These are phyloP conservation scores for Neophaeococcomyces mojaviensis DNA, from an alignment of 2,329 filamentous ascomycete species.

Conservation along the genomic window DNA sequence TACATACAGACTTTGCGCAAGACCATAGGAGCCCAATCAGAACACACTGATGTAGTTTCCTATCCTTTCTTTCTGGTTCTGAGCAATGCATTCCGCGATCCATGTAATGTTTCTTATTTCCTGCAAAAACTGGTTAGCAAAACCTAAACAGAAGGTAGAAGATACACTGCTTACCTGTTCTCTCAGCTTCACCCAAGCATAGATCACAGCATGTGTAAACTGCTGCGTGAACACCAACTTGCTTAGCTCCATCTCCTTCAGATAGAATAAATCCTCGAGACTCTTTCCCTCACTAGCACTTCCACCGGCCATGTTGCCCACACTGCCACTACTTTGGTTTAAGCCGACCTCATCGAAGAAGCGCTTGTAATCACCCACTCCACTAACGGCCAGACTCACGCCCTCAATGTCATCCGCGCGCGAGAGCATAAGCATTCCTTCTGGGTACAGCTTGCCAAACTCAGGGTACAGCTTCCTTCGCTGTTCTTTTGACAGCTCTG, in stretches of 20 bases:
- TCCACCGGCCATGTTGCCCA: slow-evolving; percentile 79
- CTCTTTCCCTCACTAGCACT: slow-evolving; percentile 76
- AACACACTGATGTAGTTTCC: slow-evolving; percentile 99
- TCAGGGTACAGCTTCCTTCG: slow-evolving; percentile 92
- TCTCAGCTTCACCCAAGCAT: slow-evolving; percentile 93
- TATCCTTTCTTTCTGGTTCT: slow-evolving; percentile 98
- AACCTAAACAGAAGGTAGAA: neutral
- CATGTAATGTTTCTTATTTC: slow-evolving; percentile 99
- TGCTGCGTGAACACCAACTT: slow-evolving; percentile 93
- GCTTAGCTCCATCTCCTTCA: slow-evolving; percentile 98
- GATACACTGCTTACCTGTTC: slow-evolving; percentile 68
- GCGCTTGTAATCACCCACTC: slow-evolving; percentile 83
- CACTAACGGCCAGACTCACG: slow-evolving; percentile 86
- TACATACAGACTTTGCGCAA: neutral
- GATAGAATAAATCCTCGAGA: slow-evolving; percentile 95
- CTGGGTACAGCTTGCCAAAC: slow-evolving; percentile 86
- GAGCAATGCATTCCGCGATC: slow-evolving; percentile 99
- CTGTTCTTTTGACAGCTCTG: slow-evolving; percentile 86
- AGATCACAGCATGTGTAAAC: slow-evolving; percentile 90
- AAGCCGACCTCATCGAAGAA: slow-evolving; percentile 91
- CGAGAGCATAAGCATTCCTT: slow-evolving; percentile 90
- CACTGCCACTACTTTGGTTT: slow-evolving; percentile 64
- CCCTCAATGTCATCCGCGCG: slow-evolving; percentile 91
- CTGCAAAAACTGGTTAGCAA: slow-evolving; percentile 39
- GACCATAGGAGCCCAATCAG: slow-evolving; percentile 31